Conservation (phyloP, 257 asterid genomes). For the Solanum bulbocastanum region DNA sequence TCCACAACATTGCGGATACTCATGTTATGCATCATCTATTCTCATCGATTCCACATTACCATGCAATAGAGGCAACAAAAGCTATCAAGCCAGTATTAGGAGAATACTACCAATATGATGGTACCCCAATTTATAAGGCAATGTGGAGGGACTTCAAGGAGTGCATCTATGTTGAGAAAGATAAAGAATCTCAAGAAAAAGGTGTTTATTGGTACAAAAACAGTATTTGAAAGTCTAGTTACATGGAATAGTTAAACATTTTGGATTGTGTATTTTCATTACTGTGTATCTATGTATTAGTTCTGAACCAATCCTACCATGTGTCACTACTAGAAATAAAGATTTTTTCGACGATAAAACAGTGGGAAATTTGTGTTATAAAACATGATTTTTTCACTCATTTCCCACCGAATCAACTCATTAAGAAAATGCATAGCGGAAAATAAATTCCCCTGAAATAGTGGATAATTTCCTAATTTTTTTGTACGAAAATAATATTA, state of each 20-base stretch:
- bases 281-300: too few relatives aligned
- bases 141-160: not conserved
- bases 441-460: too few relatives aligned
- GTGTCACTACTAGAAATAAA: too few relatives aligned
- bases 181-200: not conserved
- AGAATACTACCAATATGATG: not conserved
- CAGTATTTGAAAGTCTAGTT: not conserved
- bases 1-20: slow-evolving; percentile 7
- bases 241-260: not conserved
- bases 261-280: too few relatives aligned
- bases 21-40: slow-evolving; percentile 59
- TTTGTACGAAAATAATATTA: too few relatives aligned
- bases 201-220: not conserved
- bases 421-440: too few relatives aligned
- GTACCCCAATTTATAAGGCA: not conserved
- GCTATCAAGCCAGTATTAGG: not conserved
- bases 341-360: too few relatives aligned
- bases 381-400: too few relatives aligned
- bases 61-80: slow-evolving; percentile 14
- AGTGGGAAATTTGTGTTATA: too few relatives aligned
- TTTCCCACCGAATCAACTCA: too few relatives aligned
- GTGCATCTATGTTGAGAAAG: not conserved
- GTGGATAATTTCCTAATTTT: too few relatives aligned
- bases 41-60: slow-evolving; percentile 56
- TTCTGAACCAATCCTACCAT: too few relatives aligned